These are phyloP conservation scores for Dictyostelium brefeldianum DNA, from an alignment of 78 protist genomes.

Conservation along the genomic window DNA sequence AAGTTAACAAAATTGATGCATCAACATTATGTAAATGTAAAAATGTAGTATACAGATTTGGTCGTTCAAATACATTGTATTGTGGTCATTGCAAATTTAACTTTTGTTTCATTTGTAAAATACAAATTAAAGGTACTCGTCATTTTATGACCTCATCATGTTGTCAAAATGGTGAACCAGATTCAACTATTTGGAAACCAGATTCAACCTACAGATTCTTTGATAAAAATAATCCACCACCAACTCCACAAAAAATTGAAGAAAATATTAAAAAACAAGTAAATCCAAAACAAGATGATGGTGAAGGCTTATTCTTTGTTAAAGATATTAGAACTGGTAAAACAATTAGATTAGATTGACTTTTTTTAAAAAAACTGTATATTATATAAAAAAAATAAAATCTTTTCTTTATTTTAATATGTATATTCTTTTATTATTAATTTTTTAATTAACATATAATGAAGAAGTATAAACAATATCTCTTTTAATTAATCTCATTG, in stretches of 20 bases:
- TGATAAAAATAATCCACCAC: too few relatives aligned
- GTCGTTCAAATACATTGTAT: background rate
- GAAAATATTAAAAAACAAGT: too few relatives aligned
- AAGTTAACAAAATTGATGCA: background rate
- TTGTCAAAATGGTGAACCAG: background rate
- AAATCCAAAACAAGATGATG: too few relatives aligned
- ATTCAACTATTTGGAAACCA: too few relatives aligned
- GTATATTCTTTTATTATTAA: background rate
- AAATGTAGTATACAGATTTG: background rate
- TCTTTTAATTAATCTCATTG: constrained; percentile 92
- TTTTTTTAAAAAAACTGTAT: too few relatives aligned
- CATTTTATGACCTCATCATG: background rate
- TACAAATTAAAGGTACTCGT: background rate
- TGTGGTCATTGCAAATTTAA: background rate
- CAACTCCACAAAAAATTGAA: too few relatives aligned
- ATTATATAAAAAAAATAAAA: too few relatives aligned
- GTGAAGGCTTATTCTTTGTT: too few relatives aligned
- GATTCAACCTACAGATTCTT: too few relatives aligned
- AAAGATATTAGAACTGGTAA: too few relatives aligned
- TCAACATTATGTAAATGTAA: background rate
- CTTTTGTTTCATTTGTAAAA: constrained; percentile 2
- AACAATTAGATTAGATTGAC: too few relatives aligned
- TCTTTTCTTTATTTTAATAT: too few relatives aligned
- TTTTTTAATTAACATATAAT: constrained; percentile 78
- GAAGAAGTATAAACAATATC: constrained; percentile 94